Evolutionary conservation across 208 protist genomes (phyloP), one percentile per base, ranked within the genome.

Genomic region (Trypanosoma mega): DNA sequence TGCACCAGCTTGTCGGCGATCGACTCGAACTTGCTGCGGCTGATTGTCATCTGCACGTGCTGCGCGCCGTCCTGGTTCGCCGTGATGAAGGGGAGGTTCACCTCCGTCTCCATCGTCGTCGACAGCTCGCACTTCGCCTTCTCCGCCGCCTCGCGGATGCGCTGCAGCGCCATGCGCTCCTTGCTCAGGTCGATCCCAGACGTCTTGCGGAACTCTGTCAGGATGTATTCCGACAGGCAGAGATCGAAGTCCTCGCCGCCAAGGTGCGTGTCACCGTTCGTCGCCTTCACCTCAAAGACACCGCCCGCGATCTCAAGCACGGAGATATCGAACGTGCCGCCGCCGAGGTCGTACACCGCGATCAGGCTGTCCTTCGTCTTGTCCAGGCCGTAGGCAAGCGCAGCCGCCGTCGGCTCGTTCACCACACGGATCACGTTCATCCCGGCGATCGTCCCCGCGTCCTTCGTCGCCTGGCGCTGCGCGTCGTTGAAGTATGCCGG

Each of bases 241-340:
- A 88, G 72, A 73, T 99, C 98, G 66, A 99, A 99, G 85, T 99
- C 98, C 80, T 99, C 98, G 37, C 98, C 98, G 47, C 98, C 98
- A 9, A 99, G 87, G 74, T 98, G 97, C 16, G 98, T 99, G 80
- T 99, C 98, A 49, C 98, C 98, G 75, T 99, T 99, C 36, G 98
- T 99, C 52, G 87, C 76, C 61, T 93, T 83, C 14, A 98, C 98
- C 78, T 99, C 98, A 72, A 99, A 99, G 5, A 99, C 95, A 59
- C 98, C 98, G 30, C 81, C 82, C 31, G 74, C 79, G 61, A 99
- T 96, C 65, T 98, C 86, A 0, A 99, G 81, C 53, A 99, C 93
- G 6, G 97, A 99, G 58, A 99, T 85, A 88, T 99, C 98, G 80
- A 99, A 99, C 96, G 96, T 77, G 82, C 98, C 20, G 96, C 94